phyloP scores from a whole-genome alignment of 2,329 filamentous ascomycete species.

The Colletotrichum brevisporum region DNA sequence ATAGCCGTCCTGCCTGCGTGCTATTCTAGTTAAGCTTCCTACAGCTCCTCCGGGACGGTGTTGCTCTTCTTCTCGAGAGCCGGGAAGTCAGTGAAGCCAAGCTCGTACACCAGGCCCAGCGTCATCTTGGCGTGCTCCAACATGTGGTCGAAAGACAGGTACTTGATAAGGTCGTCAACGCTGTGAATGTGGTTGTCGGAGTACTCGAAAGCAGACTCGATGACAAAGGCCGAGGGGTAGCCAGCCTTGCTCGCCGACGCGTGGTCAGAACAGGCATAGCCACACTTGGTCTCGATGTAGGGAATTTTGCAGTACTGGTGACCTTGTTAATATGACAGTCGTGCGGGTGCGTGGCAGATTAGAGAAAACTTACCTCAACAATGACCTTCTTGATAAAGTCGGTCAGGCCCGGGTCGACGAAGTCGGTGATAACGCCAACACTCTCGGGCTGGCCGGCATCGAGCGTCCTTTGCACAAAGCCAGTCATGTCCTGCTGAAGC shows the following conservation, averaged over 20 bases:
- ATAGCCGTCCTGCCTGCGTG: neutral
- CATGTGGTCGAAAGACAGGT: constrained; percentile 90
- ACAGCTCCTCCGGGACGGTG: constrained; percentile 20
- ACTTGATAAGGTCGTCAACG: constrained; percentile 78
- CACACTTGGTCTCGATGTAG: constrained; percentile 89
- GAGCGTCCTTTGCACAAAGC: constrained; percentile 85
- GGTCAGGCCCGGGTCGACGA: constrained; percentile 85
- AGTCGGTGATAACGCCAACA: constrained; percentile 94
- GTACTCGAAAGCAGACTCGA: constrained; percentile 78
- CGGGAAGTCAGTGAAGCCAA: constrained; percentile 81
- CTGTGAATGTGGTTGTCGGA: constrained; percentile 79
- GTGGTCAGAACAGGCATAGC: constrained; percentile 86
- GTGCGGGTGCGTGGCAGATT: constrained; percentile 42
- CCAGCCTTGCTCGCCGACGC: constrained; percentile 81
- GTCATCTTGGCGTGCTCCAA: constrained; percentile 90
- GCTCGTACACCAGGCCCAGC: constrained; percentile 85
- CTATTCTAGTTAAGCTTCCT: neutral
- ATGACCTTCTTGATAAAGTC: constrained; percentile 92
- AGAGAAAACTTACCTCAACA: constrained; percentile 64
- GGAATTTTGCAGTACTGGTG: constrained; percentile 88
- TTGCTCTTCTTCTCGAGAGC: constrained; percentile 52
- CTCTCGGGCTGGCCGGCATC: constrained; percentile 87
- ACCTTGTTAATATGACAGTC: constrained; percentile 33
- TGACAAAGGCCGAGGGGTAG: constrained; percentile 82
- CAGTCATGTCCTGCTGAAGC: constrained; percentile 99